These are phyloP conservation scores for Gossypium gossypioides DNA, from an alignment of 441 rosid genomes.

Conservation along the genomic window DNA sequence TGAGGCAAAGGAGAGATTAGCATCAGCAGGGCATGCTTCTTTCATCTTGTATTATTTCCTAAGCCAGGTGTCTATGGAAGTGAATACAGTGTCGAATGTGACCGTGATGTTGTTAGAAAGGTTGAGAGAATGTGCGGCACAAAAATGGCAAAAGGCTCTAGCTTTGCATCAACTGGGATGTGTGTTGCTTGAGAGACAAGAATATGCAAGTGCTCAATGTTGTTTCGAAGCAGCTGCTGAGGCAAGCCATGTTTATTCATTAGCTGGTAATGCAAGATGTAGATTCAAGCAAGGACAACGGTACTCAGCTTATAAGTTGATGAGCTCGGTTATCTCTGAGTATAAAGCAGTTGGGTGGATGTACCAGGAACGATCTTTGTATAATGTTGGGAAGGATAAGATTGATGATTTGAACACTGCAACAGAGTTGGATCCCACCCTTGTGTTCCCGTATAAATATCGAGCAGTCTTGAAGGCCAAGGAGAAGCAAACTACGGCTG, in stretches of 20 bases:
- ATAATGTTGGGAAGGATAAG: constrained; percentile 42
- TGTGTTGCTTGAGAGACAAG: constrained; percentile 42
- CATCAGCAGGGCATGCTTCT: constrained; percentile 41
- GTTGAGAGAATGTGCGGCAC: constrained; percentile 37
- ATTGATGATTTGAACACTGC: constrained; percentile 42
- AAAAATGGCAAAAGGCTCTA: constrained; percentile 50
- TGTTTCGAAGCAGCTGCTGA: constrained; percentile 50
- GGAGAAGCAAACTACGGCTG: constrained; percentile 41
- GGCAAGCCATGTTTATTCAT: constrained; percentile 50
- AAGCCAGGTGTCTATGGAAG: constrained; percentile 53
- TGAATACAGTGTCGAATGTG: constrained; percentile 27
- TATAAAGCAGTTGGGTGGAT: constrained; percentile 57
- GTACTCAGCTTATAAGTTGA: constrained; percentile 44
- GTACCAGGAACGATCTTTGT: constrained; percentile 59
- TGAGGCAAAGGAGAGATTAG: constrained; percentile 39
- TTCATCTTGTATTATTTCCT: constrained; percentile 52
- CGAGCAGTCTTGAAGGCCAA: constrained; percentile 41
- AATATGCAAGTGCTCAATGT: constrained; percentile 35
- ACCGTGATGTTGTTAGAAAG: constrained; percentile 43
- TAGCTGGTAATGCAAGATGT: constrained; percentile 48
- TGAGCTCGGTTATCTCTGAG: constrained; percentile 37
- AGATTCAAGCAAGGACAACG: constrained; percentile 47
- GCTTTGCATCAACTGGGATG: constrained; percentile 55
- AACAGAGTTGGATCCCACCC: constrained; percentile 50
- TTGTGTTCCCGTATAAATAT: constrained; percentile 48